Evolutionary conservation across 2,329 filamentous ascomycete genomes (phyloP).

Genomic region (Nigrospora osmanthi): DNA sequence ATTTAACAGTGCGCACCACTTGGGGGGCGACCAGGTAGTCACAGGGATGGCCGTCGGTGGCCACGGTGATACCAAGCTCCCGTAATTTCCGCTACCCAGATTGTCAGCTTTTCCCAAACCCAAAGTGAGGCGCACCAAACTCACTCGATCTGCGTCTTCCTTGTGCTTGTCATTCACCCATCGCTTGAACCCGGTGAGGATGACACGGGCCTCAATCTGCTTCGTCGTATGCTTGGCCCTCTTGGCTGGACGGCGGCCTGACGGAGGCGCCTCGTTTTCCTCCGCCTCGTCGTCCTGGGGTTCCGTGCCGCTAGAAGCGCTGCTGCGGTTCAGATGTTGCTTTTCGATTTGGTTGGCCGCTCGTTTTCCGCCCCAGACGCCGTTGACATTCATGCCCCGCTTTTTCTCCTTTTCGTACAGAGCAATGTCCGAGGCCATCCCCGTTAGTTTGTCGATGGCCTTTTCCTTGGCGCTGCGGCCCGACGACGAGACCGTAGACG

Average conservation of each 20-base stretch:
- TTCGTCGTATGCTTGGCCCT: conserved; percentile 55
- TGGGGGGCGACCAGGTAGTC: conserved; percentile 83
- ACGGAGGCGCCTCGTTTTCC: conserved; percentile 28
- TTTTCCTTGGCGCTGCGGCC: conserved; percentile 84
- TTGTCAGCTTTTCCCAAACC: conserved; percentile 5
- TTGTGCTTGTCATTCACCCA: conserved; percentile 70
- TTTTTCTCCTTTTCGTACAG: conserved; percentile 93
- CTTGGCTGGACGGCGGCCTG: conserved; percentile 50
- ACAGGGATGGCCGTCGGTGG: conserved; percentile 66
- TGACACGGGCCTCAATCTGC: conserved; percentile 63
- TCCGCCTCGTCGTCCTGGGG: conserved; percentile 15
- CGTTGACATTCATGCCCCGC: conserved; percentile 45
- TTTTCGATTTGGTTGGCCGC: conserved; percentile 52
- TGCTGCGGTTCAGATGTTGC: conserved; percentile 25
- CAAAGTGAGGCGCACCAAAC: conserved; percentile 18
- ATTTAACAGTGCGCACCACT: conserved; percentile 87
- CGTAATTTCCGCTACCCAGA: conserved; percentile 66
- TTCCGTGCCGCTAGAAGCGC: conserved; percentile 28
- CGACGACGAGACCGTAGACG: conserved; percentile 56
- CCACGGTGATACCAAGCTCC: conserved; percentile 73
- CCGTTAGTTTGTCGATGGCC: conserved; percentile 69
- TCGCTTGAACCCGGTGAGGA: conserved; percentile 75
- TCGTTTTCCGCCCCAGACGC: conserved; percentile 55
- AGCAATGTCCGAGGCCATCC: conserved; percentile 74
- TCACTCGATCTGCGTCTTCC: conserved; percentile 75